phyloP scores from a whole-genome alignment of 208 protist species.

The Acanthamoeba rhysodes region DNA sequence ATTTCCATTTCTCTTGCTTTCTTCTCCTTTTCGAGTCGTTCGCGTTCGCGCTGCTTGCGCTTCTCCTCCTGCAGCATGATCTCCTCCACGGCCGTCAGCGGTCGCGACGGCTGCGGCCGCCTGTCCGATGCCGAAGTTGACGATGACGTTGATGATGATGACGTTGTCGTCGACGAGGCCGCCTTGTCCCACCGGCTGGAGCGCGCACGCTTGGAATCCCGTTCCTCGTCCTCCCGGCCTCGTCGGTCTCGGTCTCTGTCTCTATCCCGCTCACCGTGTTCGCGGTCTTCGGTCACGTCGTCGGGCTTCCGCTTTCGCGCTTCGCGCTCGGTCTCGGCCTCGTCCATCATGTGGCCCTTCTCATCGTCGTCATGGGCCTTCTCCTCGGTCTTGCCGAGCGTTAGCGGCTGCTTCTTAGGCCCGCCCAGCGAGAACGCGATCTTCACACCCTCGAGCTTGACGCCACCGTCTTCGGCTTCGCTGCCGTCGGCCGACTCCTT shows the following conservation, averaged over 20 bases:
- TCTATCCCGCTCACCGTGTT: neutral
- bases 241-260: neutral
- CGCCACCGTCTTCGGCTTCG: neutral
- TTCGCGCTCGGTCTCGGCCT: neutral
- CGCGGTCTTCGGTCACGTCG: neutral
- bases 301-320: neutral
- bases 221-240: neutral
- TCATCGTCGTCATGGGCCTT: neutral
- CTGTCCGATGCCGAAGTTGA: neutral
- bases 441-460: conserved; percentile 24
- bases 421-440: conserved; percentile 56
- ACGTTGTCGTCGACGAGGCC: neutral
- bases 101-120: neutral
- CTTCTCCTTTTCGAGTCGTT: conserved; percentile 7
- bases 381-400: neutral
- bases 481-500: neutral
- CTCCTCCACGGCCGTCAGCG: conserved; percentile 63
- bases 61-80: conserved; percentile 57
- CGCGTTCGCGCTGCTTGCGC: neutral
- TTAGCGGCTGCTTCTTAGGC: neutral
- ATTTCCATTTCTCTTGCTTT: neutral
- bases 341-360: neutral
- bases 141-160: neutral
- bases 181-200: neutral
- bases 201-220: neutral